Percentiles rank a stretch among this genome's conserved stretches.
Conservation (phyloP, 2,329 filamentous ascomycete genomes). For the Epichloe baconii region DNA sequence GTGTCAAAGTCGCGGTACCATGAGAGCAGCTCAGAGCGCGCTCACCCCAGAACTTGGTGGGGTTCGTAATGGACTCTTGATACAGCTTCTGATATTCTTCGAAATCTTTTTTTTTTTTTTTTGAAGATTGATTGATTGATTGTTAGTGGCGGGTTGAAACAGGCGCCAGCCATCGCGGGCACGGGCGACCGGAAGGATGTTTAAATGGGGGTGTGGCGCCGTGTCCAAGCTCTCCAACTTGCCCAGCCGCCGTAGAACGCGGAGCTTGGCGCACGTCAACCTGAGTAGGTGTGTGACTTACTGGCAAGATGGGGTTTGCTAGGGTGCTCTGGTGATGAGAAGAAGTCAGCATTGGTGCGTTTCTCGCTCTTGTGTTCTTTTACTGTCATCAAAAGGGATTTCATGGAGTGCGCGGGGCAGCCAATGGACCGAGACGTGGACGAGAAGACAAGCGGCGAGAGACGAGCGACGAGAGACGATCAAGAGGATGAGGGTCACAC, state of each 20-base stretch:
- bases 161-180: background rate
- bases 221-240: background rate
- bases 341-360: slow-evolving; percentile 12
- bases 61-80: slow-evolving; percentile 79
- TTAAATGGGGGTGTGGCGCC: slow-evolving; percentile 2
- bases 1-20: slow-evolving; percentile 92
- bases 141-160: background rate
- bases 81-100: slow-evolving; percentile 57
- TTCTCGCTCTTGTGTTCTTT: background rate
- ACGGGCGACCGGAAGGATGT: slow-evolving; percentile 5
- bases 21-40: slow-evolving; percentile 73
- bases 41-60: slow-evolving; percentile 79
- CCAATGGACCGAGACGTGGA: background rate
- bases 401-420: no score
- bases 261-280: background rate
- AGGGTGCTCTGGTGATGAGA: slow-evolving; percentile 45
- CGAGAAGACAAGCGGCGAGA: no score
- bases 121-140: background rate
- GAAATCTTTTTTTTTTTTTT: slow-evolving; percentile 36
- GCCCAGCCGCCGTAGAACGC: background rate
- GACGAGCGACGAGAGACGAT: background rate
- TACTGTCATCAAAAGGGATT: background rate
- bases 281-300: slow-evolving; percentile 25
- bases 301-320: slow-evolving; percentile 54
- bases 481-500: background rate